phyloP scores from a whole-genome alignment of 179 eudicot species.

The Gypsophila paniculata region DNA sequence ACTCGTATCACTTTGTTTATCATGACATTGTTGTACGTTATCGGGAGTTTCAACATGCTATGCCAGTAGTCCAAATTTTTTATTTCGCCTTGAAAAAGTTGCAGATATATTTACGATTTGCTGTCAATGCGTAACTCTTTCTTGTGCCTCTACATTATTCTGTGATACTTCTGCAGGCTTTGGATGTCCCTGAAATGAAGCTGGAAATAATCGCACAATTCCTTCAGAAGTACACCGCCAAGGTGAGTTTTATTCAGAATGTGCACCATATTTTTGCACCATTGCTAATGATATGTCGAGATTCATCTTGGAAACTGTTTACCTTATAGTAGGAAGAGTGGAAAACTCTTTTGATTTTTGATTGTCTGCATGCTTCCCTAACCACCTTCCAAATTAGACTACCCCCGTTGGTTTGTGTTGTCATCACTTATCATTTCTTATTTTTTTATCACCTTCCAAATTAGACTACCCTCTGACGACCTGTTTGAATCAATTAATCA shows the following conservation, averaged over 20 bases:
- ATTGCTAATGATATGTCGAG: neutral
- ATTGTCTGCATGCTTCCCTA: neutral
- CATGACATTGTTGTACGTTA: neutral
- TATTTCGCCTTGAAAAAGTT: neutral
- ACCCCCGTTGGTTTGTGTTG: neutral
- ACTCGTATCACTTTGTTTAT: neutral
- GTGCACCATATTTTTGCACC: neutral
- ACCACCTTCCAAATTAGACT: neutral
- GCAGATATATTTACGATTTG: conserved; percentile 10
- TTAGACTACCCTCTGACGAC: neutral
- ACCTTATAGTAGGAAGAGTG: neutral
- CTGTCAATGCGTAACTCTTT: neutral
- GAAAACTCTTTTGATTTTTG: neutral
- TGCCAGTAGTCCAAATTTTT: neutral
- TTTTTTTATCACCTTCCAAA: neutral
- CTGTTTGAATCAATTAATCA: neutral
- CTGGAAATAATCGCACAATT: conserved; percentile 65
- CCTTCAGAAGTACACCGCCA: conserved; percentile 68
- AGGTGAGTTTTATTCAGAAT: conserved; percentile 39
- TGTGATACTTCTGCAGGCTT: conserved; percentile 46
- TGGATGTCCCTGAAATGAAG: conserved; percentile 68
- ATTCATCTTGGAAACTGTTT: neutral
- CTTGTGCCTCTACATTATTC: conserved; percentile 13
- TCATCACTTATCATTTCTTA: neutral
- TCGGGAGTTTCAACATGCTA: neutral